Conservation (phyloP, 2,329 filamentous ascomycete genomes). For the Samsoniella hepiali region DNA sequence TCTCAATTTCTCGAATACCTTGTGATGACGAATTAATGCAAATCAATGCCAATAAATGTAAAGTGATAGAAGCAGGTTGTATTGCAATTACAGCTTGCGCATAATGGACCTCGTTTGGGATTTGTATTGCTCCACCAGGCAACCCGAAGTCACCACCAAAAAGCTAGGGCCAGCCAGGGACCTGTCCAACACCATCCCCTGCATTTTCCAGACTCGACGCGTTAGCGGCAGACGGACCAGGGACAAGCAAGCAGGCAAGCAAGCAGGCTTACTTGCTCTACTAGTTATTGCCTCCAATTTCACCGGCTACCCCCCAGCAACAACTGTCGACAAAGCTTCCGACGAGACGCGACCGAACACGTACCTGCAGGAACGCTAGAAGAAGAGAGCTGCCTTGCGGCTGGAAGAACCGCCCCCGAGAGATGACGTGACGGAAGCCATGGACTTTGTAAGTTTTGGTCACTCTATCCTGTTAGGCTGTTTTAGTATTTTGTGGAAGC, state of each 20-base stretch:
- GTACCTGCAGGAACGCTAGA: background rate
- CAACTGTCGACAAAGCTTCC: background rate
- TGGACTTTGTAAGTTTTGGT: constrained; percentile 54
- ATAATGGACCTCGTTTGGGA: too few relatives aligned
- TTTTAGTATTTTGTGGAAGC: background rate
- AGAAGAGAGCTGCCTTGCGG: background rate
- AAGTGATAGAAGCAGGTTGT: background rate
- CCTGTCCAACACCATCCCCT: background rate
- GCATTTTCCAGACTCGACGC: background rate
- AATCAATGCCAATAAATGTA: background rate
- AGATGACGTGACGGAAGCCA: constrained; percentile 47
- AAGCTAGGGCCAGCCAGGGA: constrained; percentile 9
- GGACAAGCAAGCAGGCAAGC: background rate
- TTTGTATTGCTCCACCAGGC: background rate
- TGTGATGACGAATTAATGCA: background rate
- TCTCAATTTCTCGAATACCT: background rate
- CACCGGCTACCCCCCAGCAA: background rate
- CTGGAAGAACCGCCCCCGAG: constrained; percentile 23
- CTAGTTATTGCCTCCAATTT: background rate
- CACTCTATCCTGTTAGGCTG: background rate
- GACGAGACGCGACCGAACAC: background rate
- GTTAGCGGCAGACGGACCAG: background rate
- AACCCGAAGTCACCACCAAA: background rate
- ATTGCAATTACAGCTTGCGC: background rate
- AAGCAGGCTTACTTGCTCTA: background rate